Percentiles rank a stretch among this genome's conserved stretches.
Evolutionary conservation across 2,329 filamentous ascomycete genomes (phyloP).

Genomic region (Fusarium phyllophilum): DNA sequence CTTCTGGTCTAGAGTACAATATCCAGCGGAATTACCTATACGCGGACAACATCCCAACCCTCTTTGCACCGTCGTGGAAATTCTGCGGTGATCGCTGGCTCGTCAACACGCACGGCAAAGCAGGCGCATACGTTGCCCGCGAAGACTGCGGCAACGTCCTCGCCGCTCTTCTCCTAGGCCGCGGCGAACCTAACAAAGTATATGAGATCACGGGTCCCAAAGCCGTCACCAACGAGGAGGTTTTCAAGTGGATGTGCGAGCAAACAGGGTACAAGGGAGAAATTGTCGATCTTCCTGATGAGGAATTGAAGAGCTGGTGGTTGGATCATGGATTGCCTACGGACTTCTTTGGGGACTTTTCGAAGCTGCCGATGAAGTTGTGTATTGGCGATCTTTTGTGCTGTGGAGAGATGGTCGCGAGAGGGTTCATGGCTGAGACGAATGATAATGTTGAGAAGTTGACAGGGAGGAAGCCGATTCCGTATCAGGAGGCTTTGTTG

Average conservation of each 20-base stretch:
- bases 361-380: constrained; percentile 39
- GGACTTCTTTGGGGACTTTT: constrained; percentile 40
- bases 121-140: constrained; percentile 38
- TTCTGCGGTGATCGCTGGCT: constrained; percentile 41
- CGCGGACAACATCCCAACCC: constrained; percentile 36
- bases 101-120: constrained; percentile 33
- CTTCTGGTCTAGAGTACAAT: constrained; percentile 35
- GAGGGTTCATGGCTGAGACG: constrained; percentile 27
- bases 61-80: constrained; percentile 36
- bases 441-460: constrained; percentile 40
- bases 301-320: constrained; percentile 40
- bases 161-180: constrained; percentile 30
- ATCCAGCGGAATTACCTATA: constrained; percentile 43
- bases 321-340: constrained; percentile 32
- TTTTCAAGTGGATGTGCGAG: constrained; percentile 38
- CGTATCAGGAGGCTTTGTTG: constrained; percentile 32
- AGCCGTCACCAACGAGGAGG: constrained; percentile 33
- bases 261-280: constrained; percentile 36
- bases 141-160: constrained; percentile 39
- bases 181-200: constrained; percentile 36
- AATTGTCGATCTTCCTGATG: constrained; percentile 36
- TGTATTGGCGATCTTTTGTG: constrained; percentile 40
- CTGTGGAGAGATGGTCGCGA: constrained; percentile 40
- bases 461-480: constrained; percentile 32
- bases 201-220: constrained; percentile 38